Evolutionary conservation across 768 basidiomycete species (phyloP).

Genomic region (Lenzites betulinus): DNA sequence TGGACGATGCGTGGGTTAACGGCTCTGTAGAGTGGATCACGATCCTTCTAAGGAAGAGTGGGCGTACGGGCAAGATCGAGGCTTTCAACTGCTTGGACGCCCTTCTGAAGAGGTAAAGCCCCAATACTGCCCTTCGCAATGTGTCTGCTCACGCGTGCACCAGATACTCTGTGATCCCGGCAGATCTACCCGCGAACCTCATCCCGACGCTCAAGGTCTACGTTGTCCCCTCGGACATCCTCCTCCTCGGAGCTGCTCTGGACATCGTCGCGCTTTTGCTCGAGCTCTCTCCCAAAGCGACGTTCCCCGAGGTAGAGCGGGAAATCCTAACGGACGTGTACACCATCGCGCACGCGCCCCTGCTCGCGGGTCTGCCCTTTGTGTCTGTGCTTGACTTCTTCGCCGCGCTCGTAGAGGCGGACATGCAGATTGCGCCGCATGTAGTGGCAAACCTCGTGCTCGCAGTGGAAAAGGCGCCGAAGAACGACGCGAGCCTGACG

Average conservation of each 20-base stretch:
- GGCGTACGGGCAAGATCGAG: conserved; percentile 75
- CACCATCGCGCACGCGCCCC: conserved; percentile 73
- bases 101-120: conserved; percentile 62
- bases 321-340: conserved; percentile 68
- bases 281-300: conserved; percentile 60
- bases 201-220: conserved; percentile 76
- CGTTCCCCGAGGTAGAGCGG: conserved; percentile 79
- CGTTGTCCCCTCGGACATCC: conserved; percentile 74
- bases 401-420: conserved; percentile 77
- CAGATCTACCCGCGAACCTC: conserved; percentile 59
- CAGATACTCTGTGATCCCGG: conserved; percentile 55
- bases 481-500: conserved; percentile 51
- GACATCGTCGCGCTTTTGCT: conserved; percentile 67
- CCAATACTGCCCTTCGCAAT: conserved; percentile 3
- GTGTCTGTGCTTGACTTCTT: conserved; percentile 87
- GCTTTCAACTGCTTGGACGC: conserved; percentile 78
- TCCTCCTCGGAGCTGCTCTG: conserved; percentile 73
- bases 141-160: conserved; percentile 20
- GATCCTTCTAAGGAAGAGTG: conserved; percentile 74
- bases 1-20: conserved; percentile 80
- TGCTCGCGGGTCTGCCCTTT: conserved; percentile 73
- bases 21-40: conserved; percentile 78
- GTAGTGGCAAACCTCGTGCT: conserved; percentile 76
- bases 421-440: conserved; percentile 79
- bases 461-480: conserved; percentile 63